Evolutionary conservation across 2,329 filamentous ascomycete genomes (phyloP), one percentile per base, ranked within the genome.

Genomic region (Fusarium sp.): DNA sequence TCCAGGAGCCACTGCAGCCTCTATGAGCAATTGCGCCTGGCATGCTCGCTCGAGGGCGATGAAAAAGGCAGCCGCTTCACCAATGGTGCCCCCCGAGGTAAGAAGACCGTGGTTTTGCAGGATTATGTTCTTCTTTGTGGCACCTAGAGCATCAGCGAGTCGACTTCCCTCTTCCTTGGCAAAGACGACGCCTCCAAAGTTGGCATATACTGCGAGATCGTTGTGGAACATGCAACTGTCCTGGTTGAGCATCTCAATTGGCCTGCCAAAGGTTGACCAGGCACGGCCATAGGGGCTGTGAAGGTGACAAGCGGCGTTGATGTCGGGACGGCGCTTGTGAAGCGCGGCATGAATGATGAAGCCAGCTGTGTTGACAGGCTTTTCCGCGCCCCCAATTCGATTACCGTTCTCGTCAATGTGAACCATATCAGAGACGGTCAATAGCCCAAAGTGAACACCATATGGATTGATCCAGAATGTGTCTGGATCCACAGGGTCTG

Each of bases 1-100:
- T 8, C 70, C 31, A 6, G 65, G 67, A n/a, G 65, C 33, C 1
- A 67, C 61, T 1, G 88, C 88, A 0, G 87, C 85, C 72, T 92
- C 89, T 13, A 85, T 84, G 51, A 84, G 76, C 32, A 92, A 74
- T 72, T 92, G 90, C 9, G 88, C 79, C 49, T 86, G 81, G 64
- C 89, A 92, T 9, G 83, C 84, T 36, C 86, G 80, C 72, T 92
- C 89, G 66, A 91, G 79, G 4, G 86, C 75, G 4, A 84, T 85
- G 70, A 90, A 91, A 49, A 91, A 75, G 62, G 85, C 90, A 0
- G 87, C 87, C 0, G 89, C 88, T 73, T 91, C 89, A 60, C 89
- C 89, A 3, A 92, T 87, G 0, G 88, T 92, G 1, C 72, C 70
- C 1, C 89, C 89, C 0, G 88, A 85, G 0, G 88, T 90, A 37